These are phyloP conservation scores for Avicennia marina DNA, from an alignment of 257 asterid genomes.

Conservation along the genomic window DNA sequence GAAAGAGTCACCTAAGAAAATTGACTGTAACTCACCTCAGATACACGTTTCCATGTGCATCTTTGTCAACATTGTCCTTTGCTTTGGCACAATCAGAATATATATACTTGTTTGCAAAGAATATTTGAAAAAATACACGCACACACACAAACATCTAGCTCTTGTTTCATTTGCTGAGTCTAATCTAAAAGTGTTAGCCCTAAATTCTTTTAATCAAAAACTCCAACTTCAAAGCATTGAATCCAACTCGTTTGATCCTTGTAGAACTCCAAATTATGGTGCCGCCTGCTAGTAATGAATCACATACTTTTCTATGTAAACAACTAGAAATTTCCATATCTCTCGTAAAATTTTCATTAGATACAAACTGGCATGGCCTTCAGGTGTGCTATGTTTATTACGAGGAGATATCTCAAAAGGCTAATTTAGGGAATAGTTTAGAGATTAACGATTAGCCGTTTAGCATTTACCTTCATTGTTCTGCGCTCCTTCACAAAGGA, in stretches of 20 bases:
- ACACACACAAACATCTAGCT: too few relatives aligned
- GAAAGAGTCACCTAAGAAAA: too few relatives aligned
- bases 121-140: too few relatives aligned
- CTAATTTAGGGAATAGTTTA: neutral
- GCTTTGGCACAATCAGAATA: too few relatives aligned
- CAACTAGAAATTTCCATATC: neutral
- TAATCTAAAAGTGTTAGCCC: neutral
- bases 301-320: neutral
- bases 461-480: conserved; percentile 39
- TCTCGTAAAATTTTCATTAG: neutral
- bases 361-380: neutral
- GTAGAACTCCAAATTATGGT: neutral
- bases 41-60: too few relatives aligned
- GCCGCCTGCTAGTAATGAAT: neutral
- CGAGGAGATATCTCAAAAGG: too few relatives aligned
- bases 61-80: too few relatives aligned
- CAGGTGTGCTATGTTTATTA: too few relatives aligned
- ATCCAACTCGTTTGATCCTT: neutral
- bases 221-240: neutral
- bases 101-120: too few relatives aligned
- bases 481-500: conserved; percentile 49
- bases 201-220: neutral
- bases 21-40: too few relatives aligned
- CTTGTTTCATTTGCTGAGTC: neutral
- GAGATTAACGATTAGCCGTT: neutral